Base-by-base conservation (phyloP, 2,329 filamentous ascomycete genomes). In the Lasiodiplodia citricola region DNA sequence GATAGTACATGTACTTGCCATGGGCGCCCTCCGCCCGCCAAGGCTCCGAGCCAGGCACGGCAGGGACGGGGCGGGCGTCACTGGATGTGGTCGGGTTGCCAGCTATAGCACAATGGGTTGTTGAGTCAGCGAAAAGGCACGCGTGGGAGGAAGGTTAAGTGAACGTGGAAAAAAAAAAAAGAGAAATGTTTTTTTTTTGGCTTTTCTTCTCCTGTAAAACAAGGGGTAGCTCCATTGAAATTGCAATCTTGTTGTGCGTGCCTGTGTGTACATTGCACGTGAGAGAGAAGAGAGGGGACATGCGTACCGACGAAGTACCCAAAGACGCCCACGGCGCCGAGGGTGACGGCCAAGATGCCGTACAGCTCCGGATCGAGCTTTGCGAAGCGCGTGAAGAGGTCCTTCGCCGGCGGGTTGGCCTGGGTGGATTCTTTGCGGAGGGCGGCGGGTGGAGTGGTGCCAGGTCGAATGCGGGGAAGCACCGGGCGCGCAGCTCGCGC, bases 21-120 rank as follows among this genome's bases (percentile, higher is more conserved):
- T 68, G 51, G 64, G 75, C 74, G 21, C 81, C 88, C 70, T 87
- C 87, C 83, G 98, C 91, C 82, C 97, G 90, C 96, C 96, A 99
- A 71, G 95, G 94, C 91, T 96, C 96, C 77, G 92, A 90, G 80
- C 87, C 87, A 76, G 28, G 60, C 25, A 64, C 60, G 21, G 47
- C 60, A 14, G 44, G 11, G 16, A 64, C 60, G 16, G 21, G 7
- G 8, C 44, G 58, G 41, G 47, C n/a, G 11, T 64, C 47, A 5
- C 28, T 23, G 16, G 60, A 21, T 6, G 13, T 37, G 16, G 60
- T 64, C 5, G 60, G 60, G 51, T 64, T 52, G 31, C 60, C 60
- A 23, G 44, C 60, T 64, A 31, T n/a, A n/a, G n/a, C n/a, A 2
- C 10, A 37, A 31, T 8, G 28, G 28, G 1, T 31, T 8, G 28